These are phyloP conservation scores for Ganoderma meredithae DNA, from an alignment of 1,284 basidiomycete genomes.

Conservation along the genomic window DNA sequence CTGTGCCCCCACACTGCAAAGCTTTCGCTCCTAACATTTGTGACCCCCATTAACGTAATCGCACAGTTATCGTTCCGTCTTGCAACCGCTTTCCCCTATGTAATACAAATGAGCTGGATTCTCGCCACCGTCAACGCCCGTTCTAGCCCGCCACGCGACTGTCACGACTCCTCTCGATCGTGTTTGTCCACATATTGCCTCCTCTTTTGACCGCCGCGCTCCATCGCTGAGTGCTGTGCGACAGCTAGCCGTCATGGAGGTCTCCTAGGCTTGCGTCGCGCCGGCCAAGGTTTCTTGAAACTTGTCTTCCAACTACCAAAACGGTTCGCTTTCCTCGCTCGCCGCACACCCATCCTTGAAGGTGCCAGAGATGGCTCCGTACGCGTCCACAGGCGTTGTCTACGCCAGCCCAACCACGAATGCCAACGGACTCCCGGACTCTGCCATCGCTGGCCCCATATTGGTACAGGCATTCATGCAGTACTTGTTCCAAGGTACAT, in stretches of 20 bases:
- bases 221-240: neutral
- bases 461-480: conserved; percentile 36
- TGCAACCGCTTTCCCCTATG: neutral
- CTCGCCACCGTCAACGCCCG: no score
- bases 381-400: neutral
- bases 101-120: neutral
- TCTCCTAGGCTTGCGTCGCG: neutral
- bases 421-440: conserved; percentile 22
- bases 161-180: neutral
- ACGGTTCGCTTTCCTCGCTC: neutral
- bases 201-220: no score
- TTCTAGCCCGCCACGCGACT: no score
- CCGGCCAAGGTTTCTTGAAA: neutral
- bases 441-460: conserved; percentile 29
- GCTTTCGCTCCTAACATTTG: neutral
- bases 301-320: neutral
- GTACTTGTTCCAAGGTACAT: conserved; percentile 36
- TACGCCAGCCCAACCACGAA: conserved; percentile 1
- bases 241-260: neutral
- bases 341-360: neutral
- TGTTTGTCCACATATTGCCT: neutral
- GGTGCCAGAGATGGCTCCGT: neutral
- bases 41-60: neutral
- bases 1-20: neutral
- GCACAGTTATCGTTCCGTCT: neutral